Conservation (phyloP, 352 stramenopile genomes). For the Blastocystis hominis region DNA sequence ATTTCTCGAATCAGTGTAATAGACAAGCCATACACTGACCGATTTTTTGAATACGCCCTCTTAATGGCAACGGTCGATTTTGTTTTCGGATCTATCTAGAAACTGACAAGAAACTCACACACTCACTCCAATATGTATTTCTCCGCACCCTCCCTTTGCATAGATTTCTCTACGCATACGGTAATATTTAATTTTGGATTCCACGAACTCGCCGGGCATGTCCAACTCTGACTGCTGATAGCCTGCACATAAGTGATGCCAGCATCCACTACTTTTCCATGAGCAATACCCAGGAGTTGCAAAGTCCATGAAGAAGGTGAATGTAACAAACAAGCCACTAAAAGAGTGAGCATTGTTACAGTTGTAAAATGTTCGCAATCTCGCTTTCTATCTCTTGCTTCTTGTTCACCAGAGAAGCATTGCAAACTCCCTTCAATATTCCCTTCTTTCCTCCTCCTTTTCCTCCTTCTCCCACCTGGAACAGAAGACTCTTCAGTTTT, state of each 20-base stretch:
- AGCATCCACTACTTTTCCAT: not conserved
- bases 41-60: conserved; percentile 37
- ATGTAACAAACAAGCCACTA: not conserved
- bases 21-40: conserved; percentile 3
- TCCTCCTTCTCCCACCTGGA: not conserved
- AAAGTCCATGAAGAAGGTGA: conserved; percentile 25
- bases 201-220: conserved; percentile 53
- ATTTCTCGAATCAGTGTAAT: conserved; percentile 38
- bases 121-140: conserved; percentile 36
- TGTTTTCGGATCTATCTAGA: conserved; percentile 35
- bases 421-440: conserved; percentile 23
- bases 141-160: conserved; percentile 20
- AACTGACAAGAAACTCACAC: not conserved
- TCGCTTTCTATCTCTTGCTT: not conserved
- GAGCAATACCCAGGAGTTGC: conserved; percentile 49
- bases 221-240: conserved; percentile 56
- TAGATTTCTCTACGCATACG: conserved; percentile 53
- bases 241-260: not conserved
- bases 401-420: not conserved
- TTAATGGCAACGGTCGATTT: conserved; percentile 31
- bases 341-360: no score
- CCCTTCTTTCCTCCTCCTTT: conserved; percentile 54
- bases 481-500: conserved; percentile 10
- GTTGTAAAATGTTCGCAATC: not conserved
- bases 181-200: conserved; percentile 56